Percentiles rank a stretch among this genome's conserved stretches.
Conservation (phyloP, 257 asterid genomes). For the Lycium ferocissimum region DNA sequence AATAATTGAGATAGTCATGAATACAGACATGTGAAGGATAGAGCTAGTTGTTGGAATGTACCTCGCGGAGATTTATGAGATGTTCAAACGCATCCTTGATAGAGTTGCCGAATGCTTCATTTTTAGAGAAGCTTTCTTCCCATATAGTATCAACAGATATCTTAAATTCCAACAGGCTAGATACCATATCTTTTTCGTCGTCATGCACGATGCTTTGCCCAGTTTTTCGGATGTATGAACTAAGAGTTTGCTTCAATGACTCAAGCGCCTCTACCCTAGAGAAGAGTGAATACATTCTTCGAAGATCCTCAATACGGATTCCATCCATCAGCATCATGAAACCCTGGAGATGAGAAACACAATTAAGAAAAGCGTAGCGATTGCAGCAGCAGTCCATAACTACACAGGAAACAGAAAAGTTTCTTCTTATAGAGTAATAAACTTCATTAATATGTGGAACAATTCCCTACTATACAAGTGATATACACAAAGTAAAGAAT, state of each 20-base stretch:
- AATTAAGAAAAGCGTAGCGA: constrained; percentile 7
- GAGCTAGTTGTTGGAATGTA: constrained; percentile 35
- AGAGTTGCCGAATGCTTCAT: constrained; percentile 89
- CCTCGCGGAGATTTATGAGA: constrained; percentile 97
- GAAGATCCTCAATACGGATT: constrained; percentile 88
- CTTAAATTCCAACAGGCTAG: constrained; percentile 85
- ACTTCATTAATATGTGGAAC: neutral
- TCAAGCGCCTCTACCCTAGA: constrained; percentile 84
- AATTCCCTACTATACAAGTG: constrained; percentile 1
- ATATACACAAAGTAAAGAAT: neutral
- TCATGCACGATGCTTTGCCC: constrained; percentile 93
- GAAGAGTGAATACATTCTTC: constrained; percentile 78
- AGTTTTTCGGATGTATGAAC: constrained; percentile 80
- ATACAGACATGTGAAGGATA: neutral
- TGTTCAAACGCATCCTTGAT: constrained; percentile 97
- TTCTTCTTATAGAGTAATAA: neutral
- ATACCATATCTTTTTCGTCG: constrained; percentile 98
- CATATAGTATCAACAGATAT: constrained; percentile 83
- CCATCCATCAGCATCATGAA: constrained; percentile 85
- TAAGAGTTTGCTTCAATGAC: constrained; percentile 79
- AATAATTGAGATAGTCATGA: neutral
- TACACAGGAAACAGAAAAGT: constrained; percentile 3
- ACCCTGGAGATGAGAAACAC: constrained; percentile 58
- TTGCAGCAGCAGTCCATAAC: neutral
- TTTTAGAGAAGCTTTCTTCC: constrained; percentile 89